Base-by-base conservation (phyloP, 1,284 basidiomycete species). In the Trichosporon faecale region DNA sequence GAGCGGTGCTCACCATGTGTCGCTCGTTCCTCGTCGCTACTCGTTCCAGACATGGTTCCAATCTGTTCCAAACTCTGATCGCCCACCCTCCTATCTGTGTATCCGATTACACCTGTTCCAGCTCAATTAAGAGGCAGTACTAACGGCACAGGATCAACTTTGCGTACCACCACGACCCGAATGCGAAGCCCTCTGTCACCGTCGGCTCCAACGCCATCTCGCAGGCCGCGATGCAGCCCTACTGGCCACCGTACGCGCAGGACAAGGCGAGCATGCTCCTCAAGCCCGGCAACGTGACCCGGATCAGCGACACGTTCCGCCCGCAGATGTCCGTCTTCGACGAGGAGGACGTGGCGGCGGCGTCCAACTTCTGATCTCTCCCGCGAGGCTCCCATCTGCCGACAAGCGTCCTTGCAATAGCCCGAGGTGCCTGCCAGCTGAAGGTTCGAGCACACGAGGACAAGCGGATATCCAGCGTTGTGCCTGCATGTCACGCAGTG, bases 91-190 rank as follows among this genome's bases (percentile, higher is more conserved):
- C 21, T 9, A 14, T 27, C 23, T 25, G 49, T 12, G 21, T 55
- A 27, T 25, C 11, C 49, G 49, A 27, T 55, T 9, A 12, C n/a
- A 12, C 23, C 21, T 2, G 11, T 27, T 27, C 49, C 49, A 73
- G 73, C 0, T 69, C 66, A 18, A 60, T 73, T 4, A 21, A n/a
- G 61, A 23, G 8, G 16, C 35, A 31, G 57, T n/a, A 27, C 65
- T 66, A 21, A 66, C n/a, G 21, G 46, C 49, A 44, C 16, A 65
- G 64, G 64, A 46, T 65, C 64, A 65, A 46, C 49, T 55, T 66
- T 52, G 35, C 63, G 3, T 40, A 64, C 63, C 35, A 44, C 63
- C 37, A 64, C 6, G 35, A 64, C 21, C 63, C 63, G n/a, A 18
- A 64, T 35, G 21, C 35, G 12, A 18, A 16, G 7, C 21, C 61